phyloP scores from a whole-genome alignment of 495 filamentous ascomycete genomes.

The Endocarpon pusillum region DNA sequence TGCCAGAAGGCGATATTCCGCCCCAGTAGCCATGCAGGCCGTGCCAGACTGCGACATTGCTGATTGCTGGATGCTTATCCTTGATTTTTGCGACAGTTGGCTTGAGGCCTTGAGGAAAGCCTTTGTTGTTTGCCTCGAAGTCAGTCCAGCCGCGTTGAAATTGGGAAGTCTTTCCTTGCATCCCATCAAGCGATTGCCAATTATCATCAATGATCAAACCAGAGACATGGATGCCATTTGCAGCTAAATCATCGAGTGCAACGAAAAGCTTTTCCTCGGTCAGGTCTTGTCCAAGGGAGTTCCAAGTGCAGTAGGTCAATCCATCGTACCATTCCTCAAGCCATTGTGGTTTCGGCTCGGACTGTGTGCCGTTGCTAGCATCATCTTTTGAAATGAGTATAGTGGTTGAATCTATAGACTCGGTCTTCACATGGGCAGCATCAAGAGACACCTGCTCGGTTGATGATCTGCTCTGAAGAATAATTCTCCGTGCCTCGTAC shows the following conservation, averaged over 20 bases:
- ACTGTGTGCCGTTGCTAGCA: too few relatives aligned
- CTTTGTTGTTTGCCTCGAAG: conserved; percentile 70
- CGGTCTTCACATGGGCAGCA: conserved; percentile 6
- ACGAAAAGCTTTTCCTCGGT: conserved; percentile 62
- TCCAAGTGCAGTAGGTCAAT: conserved; percentile 77
- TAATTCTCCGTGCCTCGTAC: conserved; percentile 64
- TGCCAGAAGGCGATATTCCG: conserved; percentile 54
- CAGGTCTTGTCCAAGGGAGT: conserved; percentile 66
- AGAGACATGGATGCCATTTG: conserved; percentile 55
- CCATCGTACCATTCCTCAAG: conserved; percentile 83
- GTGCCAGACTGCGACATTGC: conserved; percentile 89
- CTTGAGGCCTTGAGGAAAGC: conserved; percentile 68
- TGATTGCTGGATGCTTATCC: conserved; percentile 49
- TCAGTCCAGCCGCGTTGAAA: conserved; percentile 38
- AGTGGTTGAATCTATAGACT: conserved; percentile 24
- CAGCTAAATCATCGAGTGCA: conserved; percentile 53
- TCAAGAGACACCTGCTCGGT: conserved; percentile 3
- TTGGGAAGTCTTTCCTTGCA: conserved; percentile 27
- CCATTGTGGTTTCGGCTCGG: conserved; percentile 49
- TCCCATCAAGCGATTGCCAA: conserved; percentile 69
- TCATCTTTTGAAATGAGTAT: conserved; percentile 26
- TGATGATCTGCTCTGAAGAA: conserved; percentile 20
- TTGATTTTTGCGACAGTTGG: conserved; percentile 51
- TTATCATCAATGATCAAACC: conserved; percentile 92
- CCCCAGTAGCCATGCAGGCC: conserved; percentile 94